A percentile compares a stretch with the other conserved stretches of the same genome.
Conservation (phyloP, 1,284 basidiomycete genomes). For the Ceratobasidium sp. region DNA sequence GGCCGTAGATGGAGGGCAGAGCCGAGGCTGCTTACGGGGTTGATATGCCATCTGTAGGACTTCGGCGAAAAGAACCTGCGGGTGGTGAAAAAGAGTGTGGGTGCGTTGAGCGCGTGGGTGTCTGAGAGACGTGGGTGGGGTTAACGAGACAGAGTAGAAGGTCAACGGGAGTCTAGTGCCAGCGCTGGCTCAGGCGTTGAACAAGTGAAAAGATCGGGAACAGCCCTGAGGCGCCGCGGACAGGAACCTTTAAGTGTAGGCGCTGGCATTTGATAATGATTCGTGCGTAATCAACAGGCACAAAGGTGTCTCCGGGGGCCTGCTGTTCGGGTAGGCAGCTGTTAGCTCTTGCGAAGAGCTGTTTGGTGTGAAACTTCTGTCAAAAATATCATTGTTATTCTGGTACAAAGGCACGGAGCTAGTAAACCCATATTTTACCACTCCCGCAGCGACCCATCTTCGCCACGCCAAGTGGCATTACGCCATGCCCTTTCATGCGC, state of each 20-base stretch:
- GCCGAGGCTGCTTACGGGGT: slow-evolving; percentile 42
- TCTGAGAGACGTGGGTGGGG: slow-evolving; percentile 27
- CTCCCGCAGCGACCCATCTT: slow-evolving; percentile 66
- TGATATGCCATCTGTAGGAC: slow-evolving; percentile 43
- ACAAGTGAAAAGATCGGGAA: slow-evolving; percentile 6
- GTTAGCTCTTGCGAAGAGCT: neutral
- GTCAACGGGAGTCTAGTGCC: slow-evolving; percentile 39
- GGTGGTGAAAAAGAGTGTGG: slow-evolving; percentile 35
- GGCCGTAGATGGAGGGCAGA: slow-evolving; percentile 21
- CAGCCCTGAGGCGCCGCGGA: slow-evolving; percentile 18
- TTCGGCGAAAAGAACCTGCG: slow-evolving; percentile 31
- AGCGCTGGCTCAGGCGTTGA: slow-evolving; percentile 43
- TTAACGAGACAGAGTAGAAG: slow-evolving; percentile 15
- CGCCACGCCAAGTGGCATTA: slow-evolving; percentile 73
- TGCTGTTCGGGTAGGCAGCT: neutral
- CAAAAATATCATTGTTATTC: neutral
- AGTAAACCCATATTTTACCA: slow-evolving; percentile 59
- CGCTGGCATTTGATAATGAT: slow-evolving; percentile 11
- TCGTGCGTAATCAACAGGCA: slow-evolving; percentile 9
- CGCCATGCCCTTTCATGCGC: slow-evolving; percentile 59
- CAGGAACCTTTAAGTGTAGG: slow-evolving; percentile 27
- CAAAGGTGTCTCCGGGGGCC: neutral
- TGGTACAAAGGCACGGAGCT: neutral
- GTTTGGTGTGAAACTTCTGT: neutral
- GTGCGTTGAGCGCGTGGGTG: slow-evolving; percentile 43